Percentiles rank a stretch among this genome's conserved stretches.
phyloP scores from a whole-genome alignment of 2,329 filamentous ascomycete species.

The Gyromitra esculenta region DNA sequence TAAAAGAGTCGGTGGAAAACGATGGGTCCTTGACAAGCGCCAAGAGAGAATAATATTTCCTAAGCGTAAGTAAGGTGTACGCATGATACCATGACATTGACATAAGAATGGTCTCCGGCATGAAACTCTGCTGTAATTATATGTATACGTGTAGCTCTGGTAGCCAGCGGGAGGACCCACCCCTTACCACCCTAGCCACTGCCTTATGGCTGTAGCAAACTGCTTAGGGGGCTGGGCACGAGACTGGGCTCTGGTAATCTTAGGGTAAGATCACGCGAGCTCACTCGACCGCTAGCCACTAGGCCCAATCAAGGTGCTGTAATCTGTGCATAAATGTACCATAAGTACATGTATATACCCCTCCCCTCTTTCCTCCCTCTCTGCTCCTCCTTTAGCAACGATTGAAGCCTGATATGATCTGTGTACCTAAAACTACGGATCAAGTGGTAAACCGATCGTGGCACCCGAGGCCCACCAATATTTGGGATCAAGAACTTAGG shows the following conservation, averaged over 20 bases:
- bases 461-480: background rate
- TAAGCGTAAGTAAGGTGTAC: no score
- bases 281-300: background rate
- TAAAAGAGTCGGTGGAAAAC: background rate
- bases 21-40: background rate
- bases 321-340: background rate
- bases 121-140: no score
- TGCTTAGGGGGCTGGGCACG: no score
- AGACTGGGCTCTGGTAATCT: no score
- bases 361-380: background rate
- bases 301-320: background rate
- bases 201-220: no score
- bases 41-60: no score
- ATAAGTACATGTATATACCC: background rate
- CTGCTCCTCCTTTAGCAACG: background rate
- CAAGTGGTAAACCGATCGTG: no score
- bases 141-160: no score
- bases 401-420: background rate
- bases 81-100: no score
- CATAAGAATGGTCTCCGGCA: no score
- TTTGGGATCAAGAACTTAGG: background rate
- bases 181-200: no score
- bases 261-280: background rate
- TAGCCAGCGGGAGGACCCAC: no score
- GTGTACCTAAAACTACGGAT: background rate